A percentile compares a stretch with the other conserved stretches of the same genome.
These are phyloP conservation scores for Asterella californica DNA, from an alignment of 225 moss, liverwort and hornwort genomes.

Conservation along the genomic window DNA sequence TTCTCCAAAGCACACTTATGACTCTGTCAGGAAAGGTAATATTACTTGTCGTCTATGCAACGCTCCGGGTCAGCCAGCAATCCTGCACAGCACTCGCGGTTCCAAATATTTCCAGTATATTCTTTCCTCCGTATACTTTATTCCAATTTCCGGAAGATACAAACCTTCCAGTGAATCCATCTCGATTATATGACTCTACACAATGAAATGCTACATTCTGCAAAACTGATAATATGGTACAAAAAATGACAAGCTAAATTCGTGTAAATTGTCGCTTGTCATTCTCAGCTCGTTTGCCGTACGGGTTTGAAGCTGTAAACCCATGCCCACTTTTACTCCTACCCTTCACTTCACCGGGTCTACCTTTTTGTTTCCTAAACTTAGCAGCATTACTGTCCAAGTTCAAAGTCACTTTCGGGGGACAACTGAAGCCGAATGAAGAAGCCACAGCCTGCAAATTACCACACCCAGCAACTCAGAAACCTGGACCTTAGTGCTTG, in stretches of 20 bases:
- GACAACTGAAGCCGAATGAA: slow-evolving; percentile 89
- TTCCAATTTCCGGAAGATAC: neutral
- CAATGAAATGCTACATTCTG: slow-evolving; percentile 7
- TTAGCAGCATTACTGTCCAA: slow-evolving; percentile 92
- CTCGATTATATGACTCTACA: neutral
- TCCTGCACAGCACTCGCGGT: too few relatives aligned
- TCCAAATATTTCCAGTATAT: too few relatives aligned
- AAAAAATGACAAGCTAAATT: slow-evolving; percentile 31
- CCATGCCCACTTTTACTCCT: slow-evolving; percentile 64
- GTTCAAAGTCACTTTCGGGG: slow-evolving; percentile 90
- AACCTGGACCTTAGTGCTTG: neutral
- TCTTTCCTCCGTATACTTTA: neutral
- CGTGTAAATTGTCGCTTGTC: slow-evolving; percentile 76
- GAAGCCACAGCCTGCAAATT: slow-evolving; percentile 59
- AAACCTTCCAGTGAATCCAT: neutral
- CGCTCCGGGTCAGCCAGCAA: too few relatives aligned
- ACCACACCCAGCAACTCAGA: neutral
- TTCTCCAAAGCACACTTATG: too few relatives aligned
- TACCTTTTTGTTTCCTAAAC: slow-evolving; percentile 74
- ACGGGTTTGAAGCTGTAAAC: slow-evolving; percentile 82
- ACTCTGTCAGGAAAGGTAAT: too few relatives aligned
- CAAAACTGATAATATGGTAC: slow-evolving; percentile 31
- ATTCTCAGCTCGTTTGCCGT: slow-evolving; percentile 67
- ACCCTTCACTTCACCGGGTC: slow-evolving; percentile 33
- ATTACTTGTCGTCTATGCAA: too few relatives aligned